Evolutionary conservation across 225 moss, liverwort and hornwort species (phyloP), one percentile per base, ranked within the genome.

Genomic region (Climacium dendroides): DNA sequence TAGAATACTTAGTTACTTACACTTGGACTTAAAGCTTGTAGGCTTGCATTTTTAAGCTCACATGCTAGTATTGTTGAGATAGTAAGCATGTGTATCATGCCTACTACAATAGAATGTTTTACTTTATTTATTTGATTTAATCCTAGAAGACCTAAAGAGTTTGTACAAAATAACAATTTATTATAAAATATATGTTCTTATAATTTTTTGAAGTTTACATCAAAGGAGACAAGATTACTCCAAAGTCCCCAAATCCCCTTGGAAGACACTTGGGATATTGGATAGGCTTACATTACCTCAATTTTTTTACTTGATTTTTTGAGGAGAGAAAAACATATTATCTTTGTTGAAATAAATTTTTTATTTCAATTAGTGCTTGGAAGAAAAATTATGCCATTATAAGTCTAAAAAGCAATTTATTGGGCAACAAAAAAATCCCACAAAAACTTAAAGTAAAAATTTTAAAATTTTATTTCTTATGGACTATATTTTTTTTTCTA

Each of bases 231-330:
- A 69, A 39, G 13, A 1, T 39, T 23, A 37, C 6, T 0, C 4
- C 2, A 37, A 13, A 35, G 16, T 63, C 2, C 13, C 2, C 2
- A 22, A 37, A 65, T 35, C 6, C 7, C 29, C 11, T 35, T 1
- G 5, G 6, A 0, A 0, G 25, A 25, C 9, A 41, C 5, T 70
- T 15, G 4, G 6, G 1, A 65, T n/a, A 20, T n/a, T n/a, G 4
- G 6, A 0, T 65, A 65, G 20, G 17, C 20, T n/a, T 34, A 18
- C 9, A 1, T n/a, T n/a, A n/a, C 20, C 11, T 65, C 35, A 65
- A 65, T 11, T 65, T 19, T 65, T 65, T 65, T 8, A 19, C 19
- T 65, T 17, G 7, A 63, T 60, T 60, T 61, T 61, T 14, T 30
- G 4, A 62, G 30, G 15, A 30, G 15, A 62, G 8, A 30, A 30